Evolutionary conservation across 768 basidiomycete species (phyloP), one percentile per base, ranked within the genome.

Genomic region (Neoboletus magnificus): DNA sequence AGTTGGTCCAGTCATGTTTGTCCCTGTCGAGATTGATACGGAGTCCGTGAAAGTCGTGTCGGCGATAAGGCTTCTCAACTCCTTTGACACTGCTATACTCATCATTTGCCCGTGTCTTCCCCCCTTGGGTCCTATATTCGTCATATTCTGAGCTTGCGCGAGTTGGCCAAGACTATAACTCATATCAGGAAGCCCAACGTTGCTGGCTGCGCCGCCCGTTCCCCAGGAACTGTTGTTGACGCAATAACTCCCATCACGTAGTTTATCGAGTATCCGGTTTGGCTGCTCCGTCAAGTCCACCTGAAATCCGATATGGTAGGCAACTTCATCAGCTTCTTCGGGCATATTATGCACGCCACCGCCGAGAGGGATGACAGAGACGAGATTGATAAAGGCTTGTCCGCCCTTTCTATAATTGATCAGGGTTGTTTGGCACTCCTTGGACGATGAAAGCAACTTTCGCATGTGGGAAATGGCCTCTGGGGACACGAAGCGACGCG

Each of bases 281-380:
- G 93, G 93, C 73, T 95, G 93, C 64, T 88, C 84, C 18, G 85
- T 85, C 47, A 99, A 77, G 71, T 98, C 93, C 52, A 97, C 89
- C 73, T 99, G 94, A 77, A 99, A 98, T 1, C 97, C 97, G 48
- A 99, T 87, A 64, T 91, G 88, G 68, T 89, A 96, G 10, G 83
- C 85, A 39, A 91, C 79, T 43, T 95, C 87, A 51, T 84, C 82
- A 36, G 79, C 78, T 60, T 85, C 86, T 41, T 83, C 78, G 59
- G 59, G 73, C 40, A 30, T 61, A 65, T 68, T 78, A 72, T 54
- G 60, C 55, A 63, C 76, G 54, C 83, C 90, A 9, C 87, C 91
- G 0, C 77, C 68, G 55, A 98, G 81, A 18, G 97, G 96, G 36
- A 98, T 89, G 64, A 98, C 82, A 23, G 90, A 90, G 59, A 98